Base-by-base conservation (phyloP, 768 basidiomycete species). In the Russula virescens region DNA sequence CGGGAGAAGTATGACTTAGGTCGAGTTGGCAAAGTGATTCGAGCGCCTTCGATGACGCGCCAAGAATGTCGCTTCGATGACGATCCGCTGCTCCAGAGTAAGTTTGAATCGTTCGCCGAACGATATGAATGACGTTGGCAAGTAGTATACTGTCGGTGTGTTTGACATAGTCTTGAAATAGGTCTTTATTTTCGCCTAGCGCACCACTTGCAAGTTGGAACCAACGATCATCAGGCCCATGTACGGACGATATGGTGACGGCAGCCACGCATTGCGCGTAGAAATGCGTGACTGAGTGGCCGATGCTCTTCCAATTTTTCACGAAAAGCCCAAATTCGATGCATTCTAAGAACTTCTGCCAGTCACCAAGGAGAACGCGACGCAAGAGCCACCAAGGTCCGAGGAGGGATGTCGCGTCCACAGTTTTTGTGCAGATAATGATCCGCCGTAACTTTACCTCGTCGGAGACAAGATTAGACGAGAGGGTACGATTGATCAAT, bases 401-500 rank as follows among this genome's bases (percentile, higher is more conserved):
- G 38, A 63, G 34, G 42, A 60, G 31, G 42, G 38, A 16, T 5
- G 58, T 47, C 8, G 58, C 38, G 5, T 43, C 14, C 1, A 63
- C 19, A 14, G 40, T 57, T 16, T 55, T 60, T 8, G 40, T 35
- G 16, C 58, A 63, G 48, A 63, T 59, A 16, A 54, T 60, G 16
- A 60, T 50, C 11, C 62, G 62, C 5, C 53, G 53, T 23, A 35
- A 46, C 31, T 63, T 59, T 26, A 53, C 56, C 1, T 6, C 14
- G 18, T 59, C 58, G 7, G 46, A 1, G 8, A 59, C 46, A 16
- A 59, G 47, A 21, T 54, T 49, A n/a, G 62, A 59, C 18, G 57
- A n/a, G 8, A 63, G 28, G 18, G 62, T 63, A 34, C 62, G 56
- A 21, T 63, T 11, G 50, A 63, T 63, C 45, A 58, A 19, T 21